Conservation (phyloP, 1,284 basidiomycete species). For the Sanghuangporus weigelae region DNA sequence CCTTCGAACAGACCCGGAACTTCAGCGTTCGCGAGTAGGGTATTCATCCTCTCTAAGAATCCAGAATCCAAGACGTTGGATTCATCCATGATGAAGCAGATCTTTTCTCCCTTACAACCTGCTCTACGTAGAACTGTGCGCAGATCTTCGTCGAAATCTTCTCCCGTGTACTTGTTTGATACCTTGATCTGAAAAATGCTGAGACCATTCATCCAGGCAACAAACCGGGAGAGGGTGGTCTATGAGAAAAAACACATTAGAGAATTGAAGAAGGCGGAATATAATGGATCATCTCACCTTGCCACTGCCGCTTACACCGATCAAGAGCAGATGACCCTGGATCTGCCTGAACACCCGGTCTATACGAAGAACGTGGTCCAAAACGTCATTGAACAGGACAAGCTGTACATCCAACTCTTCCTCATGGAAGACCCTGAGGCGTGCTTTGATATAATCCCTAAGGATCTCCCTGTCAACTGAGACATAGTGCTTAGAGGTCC, state of each 20-base stretch:
- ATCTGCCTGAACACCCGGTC: slow-evolving; percentile 99
- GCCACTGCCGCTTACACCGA: slow-evolving; percentile 96
- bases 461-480: slow-evolving; percentile 91
- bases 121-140: slow-evolving; percentile 89
- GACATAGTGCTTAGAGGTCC: slow-evolving; percentile 98
- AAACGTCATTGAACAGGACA: slow-evolving; percentile 96
- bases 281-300: slow-evolving; percentile 56
- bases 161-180: slow-evolving; percentile 96
- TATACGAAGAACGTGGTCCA: slow-evolving; percentile 95
- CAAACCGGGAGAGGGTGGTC: slow-evolving; percentile 97
- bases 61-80: slow-evolving; percentile 98
- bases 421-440: slow-evolving; percentile 93
- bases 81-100: slow-evolving; percentile 99
- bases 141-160: slow-evolving; percentile 98
- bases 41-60: slow-evolving; percentile 99
- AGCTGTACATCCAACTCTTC: slow-evolving; percentile 98
- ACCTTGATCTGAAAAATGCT: slow-evolving; percentile 99
- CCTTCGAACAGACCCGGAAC: slow-evolving; percentile 98
- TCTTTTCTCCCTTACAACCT: slow-evolving; percentile 98
- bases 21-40: slow-evolving; percentile 97
- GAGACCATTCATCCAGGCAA: slow-evolving; percentile 99
- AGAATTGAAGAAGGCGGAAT: not conserved
- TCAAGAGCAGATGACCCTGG: slow-evolving; percentile 93
- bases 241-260: slow-evolving; percentile 29
- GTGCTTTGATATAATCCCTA: slow-evolving; percentile 95